Percentiles rank a stretch among this genome's conserved stretches.
Conservation (phyloP, 495 filamentous ascomycete species). For the Clohesyomyces aquaticus region DNA sequence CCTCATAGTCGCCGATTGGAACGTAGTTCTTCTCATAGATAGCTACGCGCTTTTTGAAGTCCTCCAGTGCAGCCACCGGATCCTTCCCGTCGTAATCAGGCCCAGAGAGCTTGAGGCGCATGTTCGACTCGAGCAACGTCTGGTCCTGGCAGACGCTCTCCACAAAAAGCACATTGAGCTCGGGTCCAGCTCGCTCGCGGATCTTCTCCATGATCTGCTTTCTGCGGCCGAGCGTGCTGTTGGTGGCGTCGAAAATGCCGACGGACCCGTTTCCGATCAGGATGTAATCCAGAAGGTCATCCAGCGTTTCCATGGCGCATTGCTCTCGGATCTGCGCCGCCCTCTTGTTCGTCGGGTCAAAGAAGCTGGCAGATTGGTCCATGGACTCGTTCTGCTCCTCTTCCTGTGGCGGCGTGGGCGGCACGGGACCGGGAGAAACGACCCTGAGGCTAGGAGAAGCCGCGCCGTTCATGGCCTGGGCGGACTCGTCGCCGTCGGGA, state of each 20-base stretch:
- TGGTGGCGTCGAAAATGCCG: constrained; percentile 98
- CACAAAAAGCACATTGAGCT: constrained; percentile 87
- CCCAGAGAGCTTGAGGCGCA: constrained; percentile 95
- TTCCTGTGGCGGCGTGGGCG: constrained; percentile 22
- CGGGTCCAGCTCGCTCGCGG: constrained; percentile 77
- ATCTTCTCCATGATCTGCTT: constrained; percentile 83
- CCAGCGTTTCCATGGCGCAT: constrained; percentile 86
- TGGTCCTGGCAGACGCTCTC: constrained; percentile 90
- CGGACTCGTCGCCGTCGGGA: constrained; percentile 4
- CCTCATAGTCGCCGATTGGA: constrained; percentile 88
- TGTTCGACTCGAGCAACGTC: constrained; percentile 87
- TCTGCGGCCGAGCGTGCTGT: constrained; percentile 85
- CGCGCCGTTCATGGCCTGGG: constrained; percentile 14
- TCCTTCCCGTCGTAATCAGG: constrained; percentile 96
- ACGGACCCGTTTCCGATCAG: constrained; percentile 80
- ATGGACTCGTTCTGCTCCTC: constrained; percentile 54
- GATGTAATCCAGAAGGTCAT: constrained; percentile 88
- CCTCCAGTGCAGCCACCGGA: constrained; percentile 75
- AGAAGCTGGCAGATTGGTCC: constrained; percentile 91
- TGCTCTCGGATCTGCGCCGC: constrained; percentile 86
- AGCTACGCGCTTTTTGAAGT: constrained; percentile 92
- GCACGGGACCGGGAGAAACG: constrained; percentile 30
- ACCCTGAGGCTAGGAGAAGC: constrained; percentile 29
- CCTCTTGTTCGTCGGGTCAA: constrained; percentile 84
- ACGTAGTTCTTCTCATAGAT: constrained; percentile 93